phyloP scores from a whole-genome alignment of 768 basidiomycete genomes.

The Boletus sp. region DNA sequence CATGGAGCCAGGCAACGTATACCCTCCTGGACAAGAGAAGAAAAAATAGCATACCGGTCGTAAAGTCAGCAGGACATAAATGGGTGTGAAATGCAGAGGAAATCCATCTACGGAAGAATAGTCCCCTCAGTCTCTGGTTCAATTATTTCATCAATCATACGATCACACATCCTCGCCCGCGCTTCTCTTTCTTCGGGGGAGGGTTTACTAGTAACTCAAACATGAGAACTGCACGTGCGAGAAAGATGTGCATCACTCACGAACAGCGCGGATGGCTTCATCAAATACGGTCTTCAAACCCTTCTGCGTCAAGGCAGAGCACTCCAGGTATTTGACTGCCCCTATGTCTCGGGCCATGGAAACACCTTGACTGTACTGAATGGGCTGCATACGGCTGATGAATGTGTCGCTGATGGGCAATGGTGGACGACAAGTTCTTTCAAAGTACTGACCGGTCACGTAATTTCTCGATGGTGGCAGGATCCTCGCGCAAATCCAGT shows the following conservation, averaged over 20 bases:
- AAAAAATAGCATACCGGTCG: constrained; percentile 49
- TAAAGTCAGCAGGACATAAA: constrained; percentile 71
- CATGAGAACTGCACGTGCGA: constrained; percentile 6
- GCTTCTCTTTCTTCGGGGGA: constrained; percentile 55
- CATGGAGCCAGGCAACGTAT: constrained; percentile 34
- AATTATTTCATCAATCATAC: constrained; percentile 46
- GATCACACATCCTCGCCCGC: constrained; percentile 59
- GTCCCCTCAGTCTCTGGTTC: constrained; percentile 19
- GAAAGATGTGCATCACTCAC: constrained; percentile 48
- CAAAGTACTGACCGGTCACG: constrained; percentile 67
- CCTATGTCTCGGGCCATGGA: constrained; percentile 91
- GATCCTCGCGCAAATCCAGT: constrained; percentile 95
- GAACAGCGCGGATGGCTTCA: constrained; percentile 95
- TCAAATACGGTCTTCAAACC: constrained; percentile 99
- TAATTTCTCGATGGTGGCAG: constrained; percentile 86
- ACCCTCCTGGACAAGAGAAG: constrained; percentile 33
- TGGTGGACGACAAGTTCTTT: constrained; percentile 1
- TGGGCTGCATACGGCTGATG: constrained; percentile 86
- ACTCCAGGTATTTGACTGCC: constrained; percentile 95
- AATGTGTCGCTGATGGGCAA: constrained; percentile 5
- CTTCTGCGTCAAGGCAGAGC: constrained; percentile 96
- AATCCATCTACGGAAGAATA: constrained; percentile 32
- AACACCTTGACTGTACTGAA: constrained; percentile 88
- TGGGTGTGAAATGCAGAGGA: constrained; percentile 50
- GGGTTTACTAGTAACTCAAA: constrained; percentile 60